Evolutionary conservation across 148 eudicot genomes (phyloP).

Genomic region (Euryodendron excelsum): DNA sequence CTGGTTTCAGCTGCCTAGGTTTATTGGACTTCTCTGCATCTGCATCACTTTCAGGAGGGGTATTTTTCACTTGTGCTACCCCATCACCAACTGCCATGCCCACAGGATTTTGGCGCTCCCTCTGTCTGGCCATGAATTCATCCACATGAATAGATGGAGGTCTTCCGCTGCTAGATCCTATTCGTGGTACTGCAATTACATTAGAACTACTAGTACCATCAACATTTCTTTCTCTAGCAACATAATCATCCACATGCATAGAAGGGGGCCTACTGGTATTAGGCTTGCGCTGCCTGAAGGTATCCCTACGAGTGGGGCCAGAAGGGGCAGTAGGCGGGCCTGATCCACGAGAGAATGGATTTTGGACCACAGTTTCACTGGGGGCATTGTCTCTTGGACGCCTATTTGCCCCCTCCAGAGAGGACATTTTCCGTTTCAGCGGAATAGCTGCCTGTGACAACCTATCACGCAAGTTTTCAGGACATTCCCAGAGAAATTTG

Average conservation of each 20-base stretch:
- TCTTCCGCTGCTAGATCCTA: slow-evolving; percentile 84
- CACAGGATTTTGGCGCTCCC: slow-evolving; percentile 74
- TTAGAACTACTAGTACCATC: slow-evolving; percentile 70
- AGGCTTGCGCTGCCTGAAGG: slow-evolving; percentile 89
- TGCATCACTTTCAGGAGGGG: slow-evolving; percentile 39
- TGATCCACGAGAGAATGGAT: slow-evolving; percentile 51
- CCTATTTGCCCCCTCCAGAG: slow-evolving; percentile 61
- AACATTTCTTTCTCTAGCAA: slow-evolving; percentile 88
- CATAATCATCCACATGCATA: slow-evolving; percentile 98
- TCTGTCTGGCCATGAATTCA: slow-evolving; percentile 93
- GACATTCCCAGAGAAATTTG: slow-evolving; percentile 85
- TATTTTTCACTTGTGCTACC: slow-evolving; percentile 40
- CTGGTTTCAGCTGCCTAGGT: slow-evolving; percentile 65
- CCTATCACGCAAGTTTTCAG: slow-evolving; percentile 81
- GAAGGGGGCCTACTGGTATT: slow-evolving; percentile 98
- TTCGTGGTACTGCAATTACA: slow-evolving; percentile 84
- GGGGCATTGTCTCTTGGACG: slow-evolving; percentile 62
- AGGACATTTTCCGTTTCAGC: slow-evolving; percentile 65
- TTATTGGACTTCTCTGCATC: slow-evolving; percentile 51
- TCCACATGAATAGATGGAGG: slow-evolving; percentile 98
- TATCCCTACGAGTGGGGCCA: slow-evolving; percentile 74
- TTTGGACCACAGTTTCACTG: slow-evolving; percentile 39
- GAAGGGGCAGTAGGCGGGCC: slow-evolving; percentile 47
- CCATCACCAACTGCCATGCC: slow-evolving; percentile 50
- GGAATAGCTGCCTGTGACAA: slow-evolving; percentile 62